Conservation (phyloP, 73 alveolate genomes). For the Paramecium primaurelia region DNA sequence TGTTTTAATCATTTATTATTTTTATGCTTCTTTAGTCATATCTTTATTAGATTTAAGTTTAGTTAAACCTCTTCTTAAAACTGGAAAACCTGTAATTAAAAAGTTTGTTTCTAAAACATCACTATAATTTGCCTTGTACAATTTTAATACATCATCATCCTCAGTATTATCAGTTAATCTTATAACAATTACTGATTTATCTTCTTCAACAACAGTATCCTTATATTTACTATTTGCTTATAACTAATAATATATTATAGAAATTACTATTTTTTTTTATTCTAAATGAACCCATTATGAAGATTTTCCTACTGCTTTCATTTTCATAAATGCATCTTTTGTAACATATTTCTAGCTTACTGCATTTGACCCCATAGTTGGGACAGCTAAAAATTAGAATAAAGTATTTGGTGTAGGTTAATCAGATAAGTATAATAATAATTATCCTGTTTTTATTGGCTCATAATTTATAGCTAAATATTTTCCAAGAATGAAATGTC, state of each 20-base stretch:
- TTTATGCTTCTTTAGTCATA: not conserved
- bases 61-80: constrained; percentile 29
- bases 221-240: not conserved
- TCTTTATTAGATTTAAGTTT: not conserved
- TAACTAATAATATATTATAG: not conserved
- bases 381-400: constrained; percentile 12
- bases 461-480: constrained; percentile 40
- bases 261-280: not conserved
- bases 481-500: constrained; percentile 60
- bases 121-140: constrained; percentile 44
- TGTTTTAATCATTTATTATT: not conserved
- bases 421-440: constrained; percentile 2
- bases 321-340: constrained; percentile 21
- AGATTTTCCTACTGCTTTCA: not conserved
- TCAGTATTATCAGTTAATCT: constrained; percentile 52
- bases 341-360: constrained; percentile 16
- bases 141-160: constrained; percentile 58
- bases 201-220: constrained; percentile 48
- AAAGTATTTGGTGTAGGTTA: constrained; percentile 14
- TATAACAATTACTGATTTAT: constrained; percentile 44
- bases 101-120: constrained; percentile 59
- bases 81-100: constrained; percentile 52
- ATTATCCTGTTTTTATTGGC: constrained; percentile 9
- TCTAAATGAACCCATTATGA: constrained; percentile 35
- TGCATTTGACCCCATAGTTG: constrained; percentile 11